These are phyloP conservation scores for Myrmaecium sp. DNA, from an alignment of 2,329 filamentous ascomycete species.

Conservation along the genomic window DNA sequence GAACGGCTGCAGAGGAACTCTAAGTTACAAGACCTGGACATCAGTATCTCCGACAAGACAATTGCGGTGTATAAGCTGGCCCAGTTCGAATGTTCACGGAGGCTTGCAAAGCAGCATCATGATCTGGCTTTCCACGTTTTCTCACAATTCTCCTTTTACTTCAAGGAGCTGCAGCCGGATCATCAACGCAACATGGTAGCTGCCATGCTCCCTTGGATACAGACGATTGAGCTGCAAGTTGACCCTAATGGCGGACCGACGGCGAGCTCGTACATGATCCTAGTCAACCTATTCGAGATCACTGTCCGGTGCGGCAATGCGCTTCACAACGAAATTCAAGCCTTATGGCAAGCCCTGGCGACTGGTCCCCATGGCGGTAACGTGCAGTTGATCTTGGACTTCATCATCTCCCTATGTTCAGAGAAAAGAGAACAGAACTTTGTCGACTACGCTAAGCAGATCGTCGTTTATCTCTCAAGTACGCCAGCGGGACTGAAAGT, in stretches of 20 bases:
- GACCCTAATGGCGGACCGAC: conserved; percentile 86
- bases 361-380: conserved; percentile 88
- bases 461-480: conserved; percentile 88
- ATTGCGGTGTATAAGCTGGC: conserved; percentile 95
- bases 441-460: conserved; percentile 94
- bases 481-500: conserved; percentile 76
- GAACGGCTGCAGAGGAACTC: conserved; percentile 70
- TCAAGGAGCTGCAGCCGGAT: conserved; percentile 67
- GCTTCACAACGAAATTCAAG: conserved; percentile 91
- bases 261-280: conserved; percentile 79
- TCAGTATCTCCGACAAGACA: conserved; percentile 96
- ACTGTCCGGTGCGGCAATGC: conserved; percentile 81
- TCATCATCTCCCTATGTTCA: conserved; percentile 85
- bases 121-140: conserved; percentile 88
- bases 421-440: conserved; percentile 95
- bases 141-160: conserved; percentile 86
- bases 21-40: conserved; percentile 92
- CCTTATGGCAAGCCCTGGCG: conserved; percentile 88
- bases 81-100: conserved; percentile 89
- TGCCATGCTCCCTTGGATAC: conserved; percentile 89
- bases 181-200: conserved; percentile 89
- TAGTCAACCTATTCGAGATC: conserved; percentile 90
- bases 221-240: conserved; percentile 79
- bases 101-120: conserved; percentile 72
- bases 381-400: conserved; percentile 84